These are phyloP conservation scores for Arabidopsis lyrata DNA, from an alignment of 441 rosid genomes.

Conservation along the genomic window DNA sequence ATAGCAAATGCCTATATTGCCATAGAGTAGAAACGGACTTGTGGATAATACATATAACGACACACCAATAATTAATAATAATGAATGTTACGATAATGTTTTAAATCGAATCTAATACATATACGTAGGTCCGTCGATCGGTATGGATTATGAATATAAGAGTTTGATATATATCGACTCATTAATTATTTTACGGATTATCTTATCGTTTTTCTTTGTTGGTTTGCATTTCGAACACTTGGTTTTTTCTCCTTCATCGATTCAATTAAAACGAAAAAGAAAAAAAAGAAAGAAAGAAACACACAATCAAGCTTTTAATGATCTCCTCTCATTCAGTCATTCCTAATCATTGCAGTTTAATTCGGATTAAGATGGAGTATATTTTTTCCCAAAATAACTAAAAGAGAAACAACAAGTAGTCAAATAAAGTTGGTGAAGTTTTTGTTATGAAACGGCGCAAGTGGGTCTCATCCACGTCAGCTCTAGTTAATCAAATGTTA, in stretches of 20 bases:
- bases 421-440: background rate
- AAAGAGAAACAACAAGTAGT: background rate
- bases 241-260: background rate
- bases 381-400: background rate
- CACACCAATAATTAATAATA: background rate
- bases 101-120: constrained; percentile 1
- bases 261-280: background rate
- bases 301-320: constrained; percentile 6
- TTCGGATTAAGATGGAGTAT: background rate
- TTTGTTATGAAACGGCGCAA: constrained; percentile 37
- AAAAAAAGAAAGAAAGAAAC: background rate
- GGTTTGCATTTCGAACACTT: background rate
- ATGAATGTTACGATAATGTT: background rate
- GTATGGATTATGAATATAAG: background rate
- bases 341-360: constrained; percentile 12
- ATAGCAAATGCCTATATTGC: too few relatives aligned
- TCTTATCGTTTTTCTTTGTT: background rate
- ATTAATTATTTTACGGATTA: background rate
- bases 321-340: background rate
- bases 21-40: too few relatives aligned
- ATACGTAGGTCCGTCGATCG: constrained; percentile 15
- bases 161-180: background rate
- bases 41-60: constrained; percentile 23
- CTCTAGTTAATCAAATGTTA: constrained; percentile 3
- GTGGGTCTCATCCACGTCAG: constrained; percentile 35